These are phyloP conservation scores for Scytalidium sp. DNA, from an alignment of 2,329 filamentous ascomycete genomes.

Conservation along the genomic window DNA sequence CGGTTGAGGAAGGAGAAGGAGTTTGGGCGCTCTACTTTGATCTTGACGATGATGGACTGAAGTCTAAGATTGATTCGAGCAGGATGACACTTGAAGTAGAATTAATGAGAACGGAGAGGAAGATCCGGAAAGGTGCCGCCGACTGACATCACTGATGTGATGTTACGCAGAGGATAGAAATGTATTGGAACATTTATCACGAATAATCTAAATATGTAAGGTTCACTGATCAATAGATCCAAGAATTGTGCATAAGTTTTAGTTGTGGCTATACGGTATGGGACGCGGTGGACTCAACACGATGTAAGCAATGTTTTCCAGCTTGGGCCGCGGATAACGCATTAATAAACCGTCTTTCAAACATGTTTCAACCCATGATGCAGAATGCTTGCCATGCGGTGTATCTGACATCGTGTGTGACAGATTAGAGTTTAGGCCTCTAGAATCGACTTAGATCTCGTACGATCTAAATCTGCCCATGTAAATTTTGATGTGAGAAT, in stretches of 20 bases:
- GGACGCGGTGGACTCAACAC: no score
- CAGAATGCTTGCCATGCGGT: background rate
- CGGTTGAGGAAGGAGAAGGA: constrained; percentile 46
- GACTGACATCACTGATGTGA: no score
- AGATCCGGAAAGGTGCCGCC: constrained; percentile 20
- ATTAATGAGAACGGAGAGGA: constrained; percentile 49
- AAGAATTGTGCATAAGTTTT: no score
- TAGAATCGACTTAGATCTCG: background rate
- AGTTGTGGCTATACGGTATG: no score
- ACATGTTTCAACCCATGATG: no score
- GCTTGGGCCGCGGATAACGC: no score
- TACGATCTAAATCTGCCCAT: background rate
- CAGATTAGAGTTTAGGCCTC: background rate
- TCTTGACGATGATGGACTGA: constrained; percentile 43
- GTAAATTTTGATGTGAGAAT: background rate
- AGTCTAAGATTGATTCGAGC: constrained; percentile 41
- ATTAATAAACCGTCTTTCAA: no score
- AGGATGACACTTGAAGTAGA: constrained; percentile 54
- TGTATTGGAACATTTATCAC: no score
- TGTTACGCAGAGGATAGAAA: no score
- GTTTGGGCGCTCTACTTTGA: constrained; percentile 54
- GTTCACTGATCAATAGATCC: no score
- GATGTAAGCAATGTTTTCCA: no score
- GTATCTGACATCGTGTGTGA: background rate
- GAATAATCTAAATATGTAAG: no score